These are phyloP conservation scores for Pelargonium citronellum DNA, from an alignment of 441 rosid species.

Conservation along the genomic window DNA sequence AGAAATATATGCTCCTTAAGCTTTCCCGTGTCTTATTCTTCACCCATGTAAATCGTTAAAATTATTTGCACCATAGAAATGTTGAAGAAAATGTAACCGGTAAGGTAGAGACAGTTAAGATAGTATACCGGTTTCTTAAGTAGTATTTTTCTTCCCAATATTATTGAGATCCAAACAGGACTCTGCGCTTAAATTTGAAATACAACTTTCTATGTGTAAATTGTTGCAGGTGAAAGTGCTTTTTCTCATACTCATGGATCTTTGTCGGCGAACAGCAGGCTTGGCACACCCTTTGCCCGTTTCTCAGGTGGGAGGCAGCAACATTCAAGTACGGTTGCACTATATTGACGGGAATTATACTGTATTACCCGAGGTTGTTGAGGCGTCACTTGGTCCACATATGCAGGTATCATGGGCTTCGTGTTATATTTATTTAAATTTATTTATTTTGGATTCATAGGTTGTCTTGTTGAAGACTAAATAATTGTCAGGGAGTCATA, in stretches of 20 bases:
- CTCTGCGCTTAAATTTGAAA: neutral
- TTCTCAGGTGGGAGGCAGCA: constrained; percentile 87
- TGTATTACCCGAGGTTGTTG: constrained; percentile 97
- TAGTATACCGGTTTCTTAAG: neutral
- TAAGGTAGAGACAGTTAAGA: neutral
- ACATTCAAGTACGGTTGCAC: constrained; percentile 94
- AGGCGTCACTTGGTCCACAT: constrained; percentile 98
- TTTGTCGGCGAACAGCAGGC: constrained; percentile 78
- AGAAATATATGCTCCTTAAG: constrained; percentile 17
- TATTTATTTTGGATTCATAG: no score
- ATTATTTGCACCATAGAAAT: no score
- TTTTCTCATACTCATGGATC: constrained; percentile 96
- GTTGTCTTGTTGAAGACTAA: no score
- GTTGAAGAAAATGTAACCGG: no score
- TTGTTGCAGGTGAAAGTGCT: constrained; percentile 85
- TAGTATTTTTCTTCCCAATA: neutral
- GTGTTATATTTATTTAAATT: neutral
- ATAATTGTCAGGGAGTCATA: no score
- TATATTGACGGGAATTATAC: constrained; percentile 96
- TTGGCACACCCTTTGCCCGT: constrained; percentile 78
- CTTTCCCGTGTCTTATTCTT: neutral
- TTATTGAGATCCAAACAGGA: neutral
- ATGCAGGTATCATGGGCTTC: constrained; percentile 66
- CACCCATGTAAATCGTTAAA: neutral
- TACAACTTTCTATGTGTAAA: constrained; percentile 14